Base-by-base conservation (phyloP, 2,329 filamentous ascomycete species). In the Paecilomyces niveus region DNA sequence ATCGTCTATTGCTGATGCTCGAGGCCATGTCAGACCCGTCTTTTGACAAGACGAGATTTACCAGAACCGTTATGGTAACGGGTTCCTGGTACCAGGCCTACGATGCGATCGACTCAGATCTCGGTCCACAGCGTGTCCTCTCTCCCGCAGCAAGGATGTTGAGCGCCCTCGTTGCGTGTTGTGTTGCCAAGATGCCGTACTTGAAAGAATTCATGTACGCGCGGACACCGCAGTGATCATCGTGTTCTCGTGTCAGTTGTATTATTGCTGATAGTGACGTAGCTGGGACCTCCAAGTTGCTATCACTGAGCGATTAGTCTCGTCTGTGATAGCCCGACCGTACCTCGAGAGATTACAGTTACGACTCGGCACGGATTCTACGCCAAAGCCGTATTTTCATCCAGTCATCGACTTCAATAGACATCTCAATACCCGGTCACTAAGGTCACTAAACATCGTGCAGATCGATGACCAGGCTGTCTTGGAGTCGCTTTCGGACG, bases 171-270 rank as follows among this genome's bases (percentile, higher is more conserved):
- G n/a, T 53, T 26, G 51, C 21, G 13, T 26, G 24, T 21, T 53
- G 51, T 10, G 51, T 53, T 7, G 29, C n/a, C n/a, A 53, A 53
- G 10, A 53, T 53, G 51, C 21, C n/a, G 18, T 26, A 53, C 51
- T 53, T 53, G 51, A 53, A 32, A 26, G 29, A 26, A 10, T 53
- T 53, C 51, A 53, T 53, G 51, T 53, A 53, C 29, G 51, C n/a
- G 35, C 35, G 8, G 4, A 13, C 15, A 5, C 18, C 18, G 6
- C n/a, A 45, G 35, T 18, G 15, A 45, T 21, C 4, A 13, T 8
- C 15, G 18, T 13, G 35, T 45, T n/a, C 18, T 7, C 35, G 18
- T 8, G 35, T n/a, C 35, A 8, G 2, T n/a, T 45, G 13, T 13
- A 45, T 18, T n/a, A n/a, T 7, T 5, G 15, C 35, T 45, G 15